Evolutionary conservation across 805 yeast species (phyloP), one percentile per base, ranked within the genome.

Genomic region (Lipomyces orientalis): DNA sequence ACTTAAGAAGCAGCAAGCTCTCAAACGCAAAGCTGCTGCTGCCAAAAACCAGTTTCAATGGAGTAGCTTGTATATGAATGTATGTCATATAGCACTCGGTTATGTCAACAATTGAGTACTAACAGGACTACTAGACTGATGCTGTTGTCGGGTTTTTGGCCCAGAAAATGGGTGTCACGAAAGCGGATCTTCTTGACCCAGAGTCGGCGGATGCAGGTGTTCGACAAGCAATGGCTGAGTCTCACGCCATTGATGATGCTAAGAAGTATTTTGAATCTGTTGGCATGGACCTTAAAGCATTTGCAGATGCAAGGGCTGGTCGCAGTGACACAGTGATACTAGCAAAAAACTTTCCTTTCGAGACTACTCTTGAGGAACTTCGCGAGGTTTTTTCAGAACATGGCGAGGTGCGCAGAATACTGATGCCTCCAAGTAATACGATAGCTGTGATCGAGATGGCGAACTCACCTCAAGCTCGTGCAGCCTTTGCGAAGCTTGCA

Each of bases 351-450:
- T 90, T 95, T 75, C 97, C 97, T 14, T 90, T 81, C 77, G 97
- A 95, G 31, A 93, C 98, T 0, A 86, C 91, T 0, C 81, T 83
- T 19, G 90, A 87, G 66, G 98, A 95, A 73, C 77, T 95, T 37
- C 88, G 92, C 29, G 97, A 91, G 69, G 76, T 94, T 74, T 95
- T 95, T 75, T 79, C 89, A 1, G 88, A 88, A 51, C 87, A 86
- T 78, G 99, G 99, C 63, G 89, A 89, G 70, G 75, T 95, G 34
- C 87, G 87, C 70, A 84, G 97, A 73, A 82, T 93, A 19, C 79
- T 95, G 69, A 90, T 95, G 92, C 99, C 99, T 16, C 97, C 97
- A 5, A 90, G 96, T 5, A 98, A 98, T 9, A 93, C 97, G 0
- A 92, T 95, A 74, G 98, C 98, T 12, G 90, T 95, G 75, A 88